Evolutionary conservation across 768 basidiomycete genomes (phyloP).

Genomic region (Gyrodon lividus): DNA sequence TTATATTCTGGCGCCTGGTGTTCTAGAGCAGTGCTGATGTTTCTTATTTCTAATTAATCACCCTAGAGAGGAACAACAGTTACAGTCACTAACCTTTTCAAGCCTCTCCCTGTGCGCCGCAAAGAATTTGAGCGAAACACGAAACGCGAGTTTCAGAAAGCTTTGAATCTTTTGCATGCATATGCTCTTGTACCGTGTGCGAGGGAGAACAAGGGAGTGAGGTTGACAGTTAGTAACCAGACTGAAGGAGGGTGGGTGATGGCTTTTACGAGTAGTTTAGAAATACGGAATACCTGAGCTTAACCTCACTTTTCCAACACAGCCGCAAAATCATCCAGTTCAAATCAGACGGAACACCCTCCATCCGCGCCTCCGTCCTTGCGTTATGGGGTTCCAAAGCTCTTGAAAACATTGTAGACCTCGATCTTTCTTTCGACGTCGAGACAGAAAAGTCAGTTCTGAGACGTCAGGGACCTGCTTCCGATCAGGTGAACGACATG

Average conservation of each 20-base stretch:
- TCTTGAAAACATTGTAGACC: slow-evolving; percentile 69
- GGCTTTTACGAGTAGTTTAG: neutral
- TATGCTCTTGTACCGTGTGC: slow-evolving; percentile 88
- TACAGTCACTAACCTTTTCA: slow-evolving; percentile 67
- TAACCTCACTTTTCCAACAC: slow-evolving; percentile 1
- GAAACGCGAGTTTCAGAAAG: slow-evolving; percentile 88
- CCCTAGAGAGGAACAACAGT: slow-evolving; percentile 87
- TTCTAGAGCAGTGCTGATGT: no score
- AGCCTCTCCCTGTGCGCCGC: slow-evolving; percentile 81
- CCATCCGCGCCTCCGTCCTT: slow-evolving; percentile 60
- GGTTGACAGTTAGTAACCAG: slow-evolving; percentile 72
- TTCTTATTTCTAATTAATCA: neutral
- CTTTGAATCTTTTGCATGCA: slow-evolving; percentile 74
- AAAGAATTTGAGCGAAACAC: slow-evolving; percentile 88
- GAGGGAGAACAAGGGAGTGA: slow-evolving; percentile 54
- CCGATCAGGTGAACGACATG: slow-evolving; percentile 19
- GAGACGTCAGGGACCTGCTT: slow-evolving; percentile 16
- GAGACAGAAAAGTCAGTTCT: slow-evolving; percentile 51
- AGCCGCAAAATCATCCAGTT: slow-evolving; percentile 70
- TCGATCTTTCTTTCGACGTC: slow-evolving; percentile 69
- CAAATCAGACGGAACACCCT: slow-evolving; percentile 66
- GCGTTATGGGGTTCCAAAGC: slow-evolving; percentile 85
- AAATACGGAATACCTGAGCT: neutral
- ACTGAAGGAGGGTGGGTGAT: slow-evolving; percentile 63
- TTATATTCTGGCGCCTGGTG: no score